These are phyloP conservation scores for Pythium chondricola DNA, from an alignment of 352 stramenopile genomes.

Conservation along the genomic window DNA sequence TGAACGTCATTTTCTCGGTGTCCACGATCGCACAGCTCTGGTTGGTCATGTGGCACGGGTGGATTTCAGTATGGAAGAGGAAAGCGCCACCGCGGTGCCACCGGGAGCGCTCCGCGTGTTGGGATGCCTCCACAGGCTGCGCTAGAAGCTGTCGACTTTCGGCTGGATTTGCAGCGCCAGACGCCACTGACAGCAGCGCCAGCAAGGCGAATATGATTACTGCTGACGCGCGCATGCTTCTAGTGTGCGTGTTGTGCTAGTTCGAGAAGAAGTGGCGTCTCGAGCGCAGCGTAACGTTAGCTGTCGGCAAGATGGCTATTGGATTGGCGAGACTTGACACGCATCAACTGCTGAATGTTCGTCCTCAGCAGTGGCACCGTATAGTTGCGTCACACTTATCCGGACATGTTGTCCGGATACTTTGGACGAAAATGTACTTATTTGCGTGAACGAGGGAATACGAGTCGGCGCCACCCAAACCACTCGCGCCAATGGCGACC, in stretches of 20 bases:
- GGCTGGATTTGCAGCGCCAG: too few relatives aligned
- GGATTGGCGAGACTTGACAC: constrained; percentile 16
- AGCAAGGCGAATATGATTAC: too few relatives aligned
- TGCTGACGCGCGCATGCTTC: too few relatives aligned
- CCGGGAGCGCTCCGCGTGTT: constrained; percentile 18
- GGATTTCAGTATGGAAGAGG: constrained; percentile 26
- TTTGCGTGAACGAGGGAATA: neutral
- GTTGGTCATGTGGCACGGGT: constrained; percentile 19
- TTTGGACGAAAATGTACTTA: constrained; percentile 6
- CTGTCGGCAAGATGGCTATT: too few relatives aligned
- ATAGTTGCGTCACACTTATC: constrained; percentile 3
- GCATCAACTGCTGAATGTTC: neutral
- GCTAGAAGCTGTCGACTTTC: too few relatives aligned
- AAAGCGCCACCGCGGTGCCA: constrained; percentile 32
- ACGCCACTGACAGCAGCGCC: too few relatives aligned
- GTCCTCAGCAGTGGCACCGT: neutral
- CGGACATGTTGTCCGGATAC: constrained; percentile 6
- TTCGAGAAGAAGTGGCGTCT: too few relatives aligned
- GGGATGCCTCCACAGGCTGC: too few relatives aligned
- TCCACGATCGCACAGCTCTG: constrained; percentile 19
- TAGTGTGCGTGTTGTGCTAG: too few relatives aligned
- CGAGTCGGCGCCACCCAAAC: constrained; percentile 9
- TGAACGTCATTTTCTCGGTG: neutral
- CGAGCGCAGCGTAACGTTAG: too few relatives aligned
- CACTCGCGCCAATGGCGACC: neutral